These are phyloP conservation scores for Rubia tinctorum DNA, from an alignment of 305 asterid species.

Conservation along the genomic window DNA sequence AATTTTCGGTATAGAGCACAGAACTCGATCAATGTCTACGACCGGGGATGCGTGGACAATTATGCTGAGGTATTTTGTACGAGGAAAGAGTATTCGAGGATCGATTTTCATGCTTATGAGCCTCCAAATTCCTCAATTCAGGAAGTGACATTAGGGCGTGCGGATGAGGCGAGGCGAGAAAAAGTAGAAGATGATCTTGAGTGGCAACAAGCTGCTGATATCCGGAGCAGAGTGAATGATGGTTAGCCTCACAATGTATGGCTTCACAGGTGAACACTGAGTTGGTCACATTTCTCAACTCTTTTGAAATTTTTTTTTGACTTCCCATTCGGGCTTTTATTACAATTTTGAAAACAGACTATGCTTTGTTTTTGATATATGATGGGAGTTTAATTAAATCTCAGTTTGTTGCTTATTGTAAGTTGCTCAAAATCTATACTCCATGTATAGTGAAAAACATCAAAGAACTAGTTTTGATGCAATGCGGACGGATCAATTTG, in stretches of 20 bases:
- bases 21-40: slow-evolving; percentile 33
- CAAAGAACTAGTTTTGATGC: neutral
- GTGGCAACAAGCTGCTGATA: slow-evolving; percentile 31
- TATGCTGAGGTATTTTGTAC: slow-evolving; percentile 40
- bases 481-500: too few relatives aligned
- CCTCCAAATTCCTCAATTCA: slow-evolving; percentile 20
- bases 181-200: slow-evolving; percentile 46
- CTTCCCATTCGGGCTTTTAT: neutral
- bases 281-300: neutral
- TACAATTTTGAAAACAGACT: neutral
- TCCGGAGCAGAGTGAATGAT: slow-evolving; percentile 27
- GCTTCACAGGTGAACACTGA: slow-evolving; percentile 9
- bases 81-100: slow-evolving; percentile 28
- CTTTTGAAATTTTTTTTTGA: neutral
- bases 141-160: slow-evolving; percentile 12
- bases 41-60: slow-evolving; percentile 32
- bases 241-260: slow-evolving; percentile 13
- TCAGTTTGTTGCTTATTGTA: too few relatives aligned
- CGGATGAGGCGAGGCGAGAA: slow-evolving; percentile 25
- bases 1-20: slow-evolving; percentile 36
- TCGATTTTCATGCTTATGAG: slow-evolving; percentile 29
- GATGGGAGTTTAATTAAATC: neutral
- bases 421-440: neutral
- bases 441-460: too few relatives aligned
- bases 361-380: too few relatives aligned